These are phyloP conservation scores for Torulaspora quercuum DNA, from an alignment of 805 yeast species.

Conservation along the genomic window DNA sequence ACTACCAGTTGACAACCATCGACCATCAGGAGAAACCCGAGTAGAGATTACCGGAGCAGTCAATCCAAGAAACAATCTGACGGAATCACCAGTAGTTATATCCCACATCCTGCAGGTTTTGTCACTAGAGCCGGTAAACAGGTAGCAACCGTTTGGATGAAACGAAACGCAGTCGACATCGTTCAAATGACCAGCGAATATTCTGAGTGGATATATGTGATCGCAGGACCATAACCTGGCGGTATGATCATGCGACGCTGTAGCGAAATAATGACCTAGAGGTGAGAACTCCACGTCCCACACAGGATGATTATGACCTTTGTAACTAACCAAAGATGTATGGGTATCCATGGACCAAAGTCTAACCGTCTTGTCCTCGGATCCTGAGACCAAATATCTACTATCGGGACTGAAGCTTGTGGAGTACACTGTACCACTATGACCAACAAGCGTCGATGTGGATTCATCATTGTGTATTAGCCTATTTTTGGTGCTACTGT, in stretches of 20 bases:
- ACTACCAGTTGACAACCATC: constrained; percentile 94
- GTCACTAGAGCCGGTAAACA: constrained; percentile 93
- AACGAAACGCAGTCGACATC: constrained; percentile 94
- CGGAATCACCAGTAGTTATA: constrained; percentile 80
- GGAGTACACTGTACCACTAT: constrained; percentile 91
- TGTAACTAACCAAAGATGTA: constrained; percentile 85
- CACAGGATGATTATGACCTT: constrained; percentile 93
- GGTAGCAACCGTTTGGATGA: constrained; percentile 94
- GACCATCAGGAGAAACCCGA: constrained; percentile 94
- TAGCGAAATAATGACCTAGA: constrained; percentile 95
- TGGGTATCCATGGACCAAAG: constrained; percentile 93
- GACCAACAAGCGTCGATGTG: constrained; percentile 62
- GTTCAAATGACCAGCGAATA: constrained; percentile 94
- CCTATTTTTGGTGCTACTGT: constrained; percentile 24
- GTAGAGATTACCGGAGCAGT: constrained; percentile 81
- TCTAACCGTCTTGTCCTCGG: constrained; percentile 89
- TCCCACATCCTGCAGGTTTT: constrained; percentile 99
- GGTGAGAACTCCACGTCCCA: constrained; percentile 98
- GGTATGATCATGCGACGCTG: constrained; percentile 96
- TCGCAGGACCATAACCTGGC: constrained; percentile 98
- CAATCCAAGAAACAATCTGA: constrained; percentile 89
- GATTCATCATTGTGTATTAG: constrained; percentile 38
- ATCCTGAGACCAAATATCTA: constrained; percentile 69
- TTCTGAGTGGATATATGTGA: constrained; percentile 91
- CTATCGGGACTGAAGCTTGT: constrained; percentile 88